Evolutionary conservation across 768 basidiomycete species (phyloP).

Genomic region (Chalciporus sphaerocephalus): DNA sequence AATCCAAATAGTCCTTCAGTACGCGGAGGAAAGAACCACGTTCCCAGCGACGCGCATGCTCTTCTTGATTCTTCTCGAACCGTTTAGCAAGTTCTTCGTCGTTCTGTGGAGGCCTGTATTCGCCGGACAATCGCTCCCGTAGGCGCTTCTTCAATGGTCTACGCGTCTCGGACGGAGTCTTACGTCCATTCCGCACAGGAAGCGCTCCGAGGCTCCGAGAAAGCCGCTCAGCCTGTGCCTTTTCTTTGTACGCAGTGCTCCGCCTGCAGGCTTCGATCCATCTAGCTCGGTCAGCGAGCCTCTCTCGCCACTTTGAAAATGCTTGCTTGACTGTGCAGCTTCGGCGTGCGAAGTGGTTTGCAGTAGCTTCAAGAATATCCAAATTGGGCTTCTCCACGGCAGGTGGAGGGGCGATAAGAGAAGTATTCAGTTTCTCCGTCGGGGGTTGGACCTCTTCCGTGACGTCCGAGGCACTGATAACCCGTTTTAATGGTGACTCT

Average conservation of each 20-base stretch:
- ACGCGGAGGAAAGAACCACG: conserved; percentile 58
- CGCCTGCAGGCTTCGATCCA: conserved; percentile 60
- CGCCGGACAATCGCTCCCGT: conserved; percentile 35
- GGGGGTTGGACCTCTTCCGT: conserved; percentile 4
- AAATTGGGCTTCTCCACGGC: conserved; percentile 13
- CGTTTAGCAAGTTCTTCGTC: conserved; percentile 64
- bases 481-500: conserved; percentile 23
- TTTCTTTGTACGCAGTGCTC: conserved; percentile 58
- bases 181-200: conserved; percentile 23
- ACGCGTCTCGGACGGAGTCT: conserved; percentile 21
- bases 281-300: conserved; percentile 41
- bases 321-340: conserved; percentile 38
- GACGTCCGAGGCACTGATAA: conserved; percentile 9
- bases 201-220: conserved; percentile 21
- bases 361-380: conserved; percentile 36
- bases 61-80: conserved; percentile 72
- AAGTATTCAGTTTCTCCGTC: conserved; percentile 5
- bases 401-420: neutral
- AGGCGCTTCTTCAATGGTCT: conserved; percentile 26
- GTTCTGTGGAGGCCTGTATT: conserved; percentile 51
- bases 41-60: conserved; percentile 71
- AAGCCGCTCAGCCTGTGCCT: conserved; percentile 36
- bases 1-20: conserved; percentile 34
- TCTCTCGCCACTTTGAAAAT: conserved; percentile 47
- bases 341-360: conserved; percentile 40